Percentiles rank a stretch among this genome's conserved stretches.
Evolutionary conservation across 1,284 basidiomycete species (phyloP).

Genomic region (Ceratobasidium papillatum): DNA sequence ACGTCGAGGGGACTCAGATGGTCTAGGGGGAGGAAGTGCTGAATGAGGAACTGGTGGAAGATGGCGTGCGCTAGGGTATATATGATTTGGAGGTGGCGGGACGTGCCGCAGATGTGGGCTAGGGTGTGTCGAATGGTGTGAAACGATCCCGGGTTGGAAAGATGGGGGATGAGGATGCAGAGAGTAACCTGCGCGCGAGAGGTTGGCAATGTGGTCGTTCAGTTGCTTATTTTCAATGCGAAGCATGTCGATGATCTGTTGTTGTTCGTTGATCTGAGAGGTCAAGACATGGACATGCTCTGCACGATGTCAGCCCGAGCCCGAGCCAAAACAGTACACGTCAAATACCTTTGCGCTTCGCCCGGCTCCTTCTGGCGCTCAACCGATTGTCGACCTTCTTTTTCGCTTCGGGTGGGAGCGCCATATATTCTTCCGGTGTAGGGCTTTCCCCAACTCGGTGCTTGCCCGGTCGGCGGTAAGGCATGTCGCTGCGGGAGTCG

Average conservation of each 20-base stretch:
- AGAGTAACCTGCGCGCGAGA: slow-evolving; percentile 34
- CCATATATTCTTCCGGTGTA: slow-evolving; percentile 36
- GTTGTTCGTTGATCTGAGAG: slow-evolving; percentile 24
- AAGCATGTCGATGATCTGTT: slow-evolving; percentile 34
- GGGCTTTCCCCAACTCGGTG: slow-evolving; percentile 37
- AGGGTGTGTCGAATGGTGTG: slow-evolving; percentile 19
- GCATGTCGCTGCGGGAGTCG: background rate
- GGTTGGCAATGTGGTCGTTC: slow-evolving; percentile 39
- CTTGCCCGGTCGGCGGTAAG: slow-evolving; percentile 30
- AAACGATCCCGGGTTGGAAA: slow-evolving; percentile 24
- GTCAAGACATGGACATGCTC: slow-evolving; percentile 35
- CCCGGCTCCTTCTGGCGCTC: slow-evolving; percentile 34
- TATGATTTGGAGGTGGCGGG: slow-evolving; percentile 17
- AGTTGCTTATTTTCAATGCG: slow-evolving; percentile 38
- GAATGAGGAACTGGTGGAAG: slow-evolving; percentile 14
- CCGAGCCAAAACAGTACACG: background rate
- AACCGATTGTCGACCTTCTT: slow-evolving; percentile 39
- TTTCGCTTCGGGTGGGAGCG: slow-evolving; percentile 35
- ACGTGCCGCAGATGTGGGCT: slow-evolving; percentile 28
- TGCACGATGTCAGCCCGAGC: slow-evolving; percentile 1
- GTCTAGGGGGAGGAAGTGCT: background rate
- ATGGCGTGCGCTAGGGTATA: slow-evolving; percentile 11
- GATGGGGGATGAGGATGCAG: slow-evolving; percentile 15
- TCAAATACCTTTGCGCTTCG: slow-evolving; percentile 40
- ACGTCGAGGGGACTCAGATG: background rate